Evolutionary conservation across 2,329 filamentous ascomycete genomes (phyloP).

Genomic region (Reticulascus tulasneorum): DNA sequence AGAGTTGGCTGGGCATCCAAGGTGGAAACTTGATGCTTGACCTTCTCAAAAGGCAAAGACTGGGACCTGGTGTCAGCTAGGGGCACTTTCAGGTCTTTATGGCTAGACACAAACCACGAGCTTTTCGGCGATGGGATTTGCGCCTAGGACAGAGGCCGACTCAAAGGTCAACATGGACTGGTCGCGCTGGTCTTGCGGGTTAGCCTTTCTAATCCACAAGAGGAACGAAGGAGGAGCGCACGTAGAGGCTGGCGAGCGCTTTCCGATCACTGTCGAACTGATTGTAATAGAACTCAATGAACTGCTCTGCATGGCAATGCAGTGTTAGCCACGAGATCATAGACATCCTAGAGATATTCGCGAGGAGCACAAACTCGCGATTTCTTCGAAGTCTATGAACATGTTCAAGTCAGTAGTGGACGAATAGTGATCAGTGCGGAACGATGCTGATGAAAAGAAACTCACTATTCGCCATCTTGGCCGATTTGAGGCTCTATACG

Average conservation of each 20-base stretch:
- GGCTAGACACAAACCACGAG: constrained; percentile 57
- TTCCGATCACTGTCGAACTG: constrained; percentile 74
- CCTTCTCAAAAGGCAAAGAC: constrained; percentile 72
- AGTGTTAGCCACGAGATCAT: not conserved
- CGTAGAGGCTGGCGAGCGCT: constrained; percentile 70
- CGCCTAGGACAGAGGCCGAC: constrained; percentile 62
- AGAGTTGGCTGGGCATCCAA: constrained; percentile 79
- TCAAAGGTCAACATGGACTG: constrained; percentile 95
- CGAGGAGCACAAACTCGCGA: constrained; percentile 41
- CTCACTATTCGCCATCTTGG: constrained; percentile 13
- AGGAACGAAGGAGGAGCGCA: constrained; percentile 40
- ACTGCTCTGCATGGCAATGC: constrained; percentile 61
- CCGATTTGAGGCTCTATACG: constrained; percentile 8
- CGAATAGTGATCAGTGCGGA: not conserved
- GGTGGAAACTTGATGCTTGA: constrained; percentile 73
- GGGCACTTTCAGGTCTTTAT: too few species aligned
- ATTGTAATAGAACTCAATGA: constrained; percentile 87
- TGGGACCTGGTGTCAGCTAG: constrained; percentile 1
- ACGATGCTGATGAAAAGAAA: not conserved
- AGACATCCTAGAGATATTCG: too few species aligned
- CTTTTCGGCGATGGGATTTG: constrained; percentile 69
- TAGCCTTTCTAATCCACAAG: not conserved
- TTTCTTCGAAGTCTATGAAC: constrained; percentile 36
- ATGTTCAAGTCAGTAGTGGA: constrained; percentile 6
- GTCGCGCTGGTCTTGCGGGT: constrained; percentile 54